Conservation (phyloP, 441 rosid genomes). For the Syzygium malaccense region DNA sequence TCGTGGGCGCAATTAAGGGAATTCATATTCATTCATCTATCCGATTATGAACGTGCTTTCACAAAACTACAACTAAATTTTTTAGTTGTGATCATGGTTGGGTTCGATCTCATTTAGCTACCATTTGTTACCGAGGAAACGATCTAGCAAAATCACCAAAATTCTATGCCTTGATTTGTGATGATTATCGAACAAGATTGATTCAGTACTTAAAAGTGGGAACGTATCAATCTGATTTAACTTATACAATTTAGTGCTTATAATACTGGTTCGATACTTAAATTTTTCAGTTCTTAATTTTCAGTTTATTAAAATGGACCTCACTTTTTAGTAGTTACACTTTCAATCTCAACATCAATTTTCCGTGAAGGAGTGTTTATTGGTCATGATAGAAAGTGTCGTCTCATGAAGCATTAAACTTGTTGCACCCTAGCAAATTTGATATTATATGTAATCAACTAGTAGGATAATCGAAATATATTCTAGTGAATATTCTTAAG, state of each 20-base stretch:
- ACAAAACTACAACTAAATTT: not conserved
- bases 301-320: not conserved
- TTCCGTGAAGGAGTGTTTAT: not conserved
- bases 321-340: not conserved
- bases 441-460: not conserved
- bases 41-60: not conserved
- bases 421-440: not conserved
- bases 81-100: not conserved
- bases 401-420: not conserved
- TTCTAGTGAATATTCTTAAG: not conserved
- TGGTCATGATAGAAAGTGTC: not conserved
- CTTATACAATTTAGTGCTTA: not conserved
- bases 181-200: not conserved
- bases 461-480: not conserved
- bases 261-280: not conserved
- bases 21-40: not conserved
- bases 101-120: not conserved
- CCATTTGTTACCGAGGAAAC: not conserved
- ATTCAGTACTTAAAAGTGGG: not conserved
- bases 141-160: not conserved
- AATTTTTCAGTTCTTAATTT: not conserved
- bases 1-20: not conserved
- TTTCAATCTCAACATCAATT: not conserved
- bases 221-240: not conserved
- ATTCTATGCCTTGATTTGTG: not conserved